Conservation (phyloP, 805 yeast genomes). For the Lipomyces starkeyi region DNA sequence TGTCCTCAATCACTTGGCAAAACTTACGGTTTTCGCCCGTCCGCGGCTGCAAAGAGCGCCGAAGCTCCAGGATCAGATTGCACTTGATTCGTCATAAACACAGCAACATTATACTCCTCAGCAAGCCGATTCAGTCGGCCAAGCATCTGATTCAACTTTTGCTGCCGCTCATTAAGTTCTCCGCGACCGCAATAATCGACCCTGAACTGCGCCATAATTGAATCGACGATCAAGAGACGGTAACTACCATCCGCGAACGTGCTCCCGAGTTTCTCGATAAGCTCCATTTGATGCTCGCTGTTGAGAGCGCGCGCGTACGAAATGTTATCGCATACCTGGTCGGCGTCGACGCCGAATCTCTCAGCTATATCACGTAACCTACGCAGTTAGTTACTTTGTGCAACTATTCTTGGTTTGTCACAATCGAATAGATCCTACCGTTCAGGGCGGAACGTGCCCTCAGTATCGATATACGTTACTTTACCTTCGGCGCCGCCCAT, state of each 20-base stretch:
- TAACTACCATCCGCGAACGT: conserved; percentile 72
- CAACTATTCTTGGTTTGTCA: too few relatives aligned
- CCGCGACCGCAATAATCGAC: conserved; percentile 83
- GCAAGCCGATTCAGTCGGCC: conserved; percentile 63
- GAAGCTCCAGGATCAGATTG: conserved; percentile 87
- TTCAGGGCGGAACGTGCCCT: conserved; percentile 82
- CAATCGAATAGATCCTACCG: not conserved
- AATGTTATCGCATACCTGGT: conserved; percentile 61
- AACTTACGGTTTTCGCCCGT: conserved; percentile 72
- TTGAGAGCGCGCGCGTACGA: conserved; percentile 78
- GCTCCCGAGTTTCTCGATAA: conserved; percentile 68
- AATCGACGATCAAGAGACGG: conserved; percentile 65
- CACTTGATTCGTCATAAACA: conserved; percentile 72
- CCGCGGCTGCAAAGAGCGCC: conserved; percentile 77
- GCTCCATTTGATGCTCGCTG: conserved; percentile 79
- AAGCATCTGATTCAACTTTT: conserved; percentile 66
- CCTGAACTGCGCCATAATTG: conserved; percentile 79
- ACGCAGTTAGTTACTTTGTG: not conserved
- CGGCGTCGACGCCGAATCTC: conserved; percentile 71
- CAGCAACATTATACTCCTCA: conserved; percentile 79
- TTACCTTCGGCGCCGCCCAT: conserved; percentile 85
- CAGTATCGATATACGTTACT: conserved; percentile 79
- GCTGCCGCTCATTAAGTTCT: conserved; percentile 76
- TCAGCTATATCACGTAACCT: conserved; percentile 68
- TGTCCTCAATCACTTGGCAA: not conserved